A percentile compares a stretch with the other conserved stretches of the same genome.
phyloP scores from a whole-genome alignment of 306 rosid species.

The Acmispon strigosus region DNA sequence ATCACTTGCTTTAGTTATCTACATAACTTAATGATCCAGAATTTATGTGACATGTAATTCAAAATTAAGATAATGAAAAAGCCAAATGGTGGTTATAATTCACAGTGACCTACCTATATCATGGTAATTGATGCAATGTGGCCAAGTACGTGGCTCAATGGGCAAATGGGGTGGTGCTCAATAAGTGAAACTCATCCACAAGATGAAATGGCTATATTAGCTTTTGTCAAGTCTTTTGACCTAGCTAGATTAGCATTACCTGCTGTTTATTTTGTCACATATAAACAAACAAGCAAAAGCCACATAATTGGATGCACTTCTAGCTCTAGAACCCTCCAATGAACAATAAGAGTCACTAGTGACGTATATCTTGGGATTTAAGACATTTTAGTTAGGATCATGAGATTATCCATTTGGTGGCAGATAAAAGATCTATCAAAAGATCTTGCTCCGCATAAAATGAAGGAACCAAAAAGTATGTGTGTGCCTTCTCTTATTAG shows the following conservation, averaged over 20 bases:
- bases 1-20: not conserved
- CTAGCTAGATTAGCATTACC: constrained; percentile 31
- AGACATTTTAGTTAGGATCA: constrained; percentile 7
- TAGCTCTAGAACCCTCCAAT: constrained; percentile 32
- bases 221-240: constrained; percentile 24
- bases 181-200: constrained; percentile 38
- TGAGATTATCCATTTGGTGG: constrained; percentile 26
- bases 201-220: constrained; percentile 11
- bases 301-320: constrained; percentile 36
- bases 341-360: constrained; percentile 19
- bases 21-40: constrained; percentile 9
- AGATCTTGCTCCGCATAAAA: constrained; percentile 39
- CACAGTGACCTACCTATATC: constrained; percentile 59
- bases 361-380: constrained; percentile 42
- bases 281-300: not conserved
- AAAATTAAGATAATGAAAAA: constrained; percentile 12
- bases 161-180: constrained; percentile 72
- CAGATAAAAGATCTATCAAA: constrained; percentile 45
- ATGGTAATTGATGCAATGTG: constrained; percentile 44
- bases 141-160: constrained; percentile 90
- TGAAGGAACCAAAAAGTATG: constrained; percentile 22
- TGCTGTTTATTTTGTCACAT: constrained; percentile 15
- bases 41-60: constrained; percentile 11
- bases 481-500: too few species aligned
- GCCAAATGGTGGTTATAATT: constrained; percentile 34